These are phyloP conservation scores for Udeniomyces megalosporus DNA, from an alignment of 768 basidiomycete genomes.

Conservation along the genomic window DNA sequence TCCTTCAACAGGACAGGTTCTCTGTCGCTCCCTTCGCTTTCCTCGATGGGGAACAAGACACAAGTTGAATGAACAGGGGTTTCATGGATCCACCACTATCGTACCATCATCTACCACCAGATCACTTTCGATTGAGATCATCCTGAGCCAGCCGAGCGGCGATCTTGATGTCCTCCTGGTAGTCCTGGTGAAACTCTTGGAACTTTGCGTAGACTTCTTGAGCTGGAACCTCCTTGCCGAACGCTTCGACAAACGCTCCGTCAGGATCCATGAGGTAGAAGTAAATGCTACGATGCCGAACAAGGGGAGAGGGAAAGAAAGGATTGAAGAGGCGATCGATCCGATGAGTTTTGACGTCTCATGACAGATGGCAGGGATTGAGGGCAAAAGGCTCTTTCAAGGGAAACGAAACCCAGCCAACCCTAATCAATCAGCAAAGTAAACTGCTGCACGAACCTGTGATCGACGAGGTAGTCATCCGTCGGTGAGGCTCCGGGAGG, in stretches of 20 bases:
- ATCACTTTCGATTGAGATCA: too few species aligned
- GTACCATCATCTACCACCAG: too few species aligned
- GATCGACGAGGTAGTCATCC: constrained; percentile 92
- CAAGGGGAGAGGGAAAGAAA: background rate
- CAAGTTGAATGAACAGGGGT: too few species aligned
- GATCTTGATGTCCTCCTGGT: constrained; percentile 21
- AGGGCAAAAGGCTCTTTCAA: background rate
- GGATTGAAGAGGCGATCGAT: background rate
- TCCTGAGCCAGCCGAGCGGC: background rate
- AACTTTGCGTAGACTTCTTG: constrained; percentile 43
- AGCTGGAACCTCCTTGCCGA: constrained; percentile 62
- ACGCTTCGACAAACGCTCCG: constrained; percentile 89
- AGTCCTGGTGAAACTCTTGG: constrained; percentile 30
- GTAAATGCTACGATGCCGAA: constrained; percentile 56
- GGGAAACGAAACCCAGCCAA: too few species aligned
- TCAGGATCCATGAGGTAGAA: constrained; percentile 96
- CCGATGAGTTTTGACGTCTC: background rate
- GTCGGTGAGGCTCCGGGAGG: constrained; percentile 52
- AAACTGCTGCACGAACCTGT: constrained; percentile 26
- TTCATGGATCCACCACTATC: too few species aligned
- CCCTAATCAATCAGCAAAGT: background rate
- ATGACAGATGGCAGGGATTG: background rate
- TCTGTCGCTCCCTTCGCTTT: too few species aligned
- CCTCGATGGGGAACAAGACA: too few species aligned
- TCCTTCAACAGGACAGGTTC: too few species aligned